Evolutionary conservation across 345 rosid genomes (phyloP), one percentile per base, ranked within the genome.

Genomic region (Moringa oleifera): DNA sequence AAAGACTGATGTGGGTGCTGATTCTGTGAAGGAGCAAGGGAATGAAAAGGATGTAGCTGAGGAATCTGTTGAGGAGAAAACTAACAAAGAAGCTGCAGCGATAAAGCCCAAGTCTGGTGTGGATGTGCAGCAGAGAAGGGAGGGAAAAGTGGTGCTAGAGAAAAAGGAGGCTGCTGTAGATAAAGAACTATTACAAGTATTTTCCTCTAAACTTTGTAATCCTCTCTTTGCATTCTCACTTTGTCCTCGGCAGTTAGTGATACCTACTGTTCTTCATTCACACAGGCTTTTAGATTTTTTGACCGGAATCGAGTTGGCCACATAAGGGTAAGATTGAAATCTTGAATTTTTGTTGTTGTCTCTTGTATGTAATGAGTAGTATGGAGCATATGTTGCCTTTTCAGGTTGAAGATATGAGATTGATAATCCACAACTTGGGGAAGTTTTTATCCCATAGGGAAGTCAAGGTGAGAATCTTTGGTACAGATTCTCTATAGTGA

Each of bases 321-420:
- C 64, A 73, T 95, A 45, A 80, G 94, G 90, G 97, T 91, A 79
- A 73, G 62, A 59, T 22, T 53, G 46, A 47, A 53, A 52, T 31
- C 51, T 53, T 16, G 1, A 4, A 16, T 41, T 41, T 41, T 1
- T 16, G 2, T 41, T 7, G 17, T 4, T 41, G 2, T 11, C 6
- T 11, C 47, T 4, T 41, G 13, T 41, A 41, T 41, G 3, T 28
- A 2, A 28, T 11, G 6, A 41, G 47, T 49, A 15, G 0, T 23
- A 28, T 47, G 2, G 18, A 51, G 4, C n/a, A 8, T 37, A 33
- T 59, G 10, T 51, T 53, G 19, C 19, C 25, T 60, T 46, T 36
- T 57, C 85, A 95, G 96, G 97, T 95, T 64, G 97, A 91, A 80
- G 97, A 95, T 77, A 69, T 87, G 91, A 89, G 97, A 71, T 65